phyloP scores from a whole-genome alignment of 768 basidiomycete genomes.

The Termitomyces sp. region DNA sequence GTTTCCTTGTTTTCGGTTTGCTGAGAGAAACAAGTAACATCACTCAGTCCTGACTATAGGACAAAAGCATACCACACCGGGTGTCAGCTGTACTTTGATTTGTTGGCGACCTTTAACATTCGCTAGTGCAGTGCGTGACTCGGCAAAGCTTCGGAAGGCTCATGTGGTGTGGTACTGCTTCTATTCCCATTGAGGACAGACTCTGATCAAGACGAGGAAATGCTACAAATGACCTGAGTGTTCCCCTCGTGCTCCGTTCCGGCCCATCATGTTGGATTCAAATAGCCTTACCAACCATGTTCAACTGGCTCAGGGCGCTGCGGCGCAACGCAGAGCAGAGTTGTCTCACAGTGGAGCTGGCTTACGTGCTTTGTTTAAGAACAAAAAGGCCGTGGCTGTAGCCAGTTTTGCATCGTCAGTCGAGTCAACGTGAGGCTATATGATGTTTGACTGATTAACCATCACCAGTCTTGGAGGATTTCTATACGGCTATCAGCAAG shows the following conservation, averaged over 20 bases:
- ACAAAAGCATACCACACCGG: background rate
- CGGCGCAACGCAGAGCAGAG: slow-evolving; percentile 13
- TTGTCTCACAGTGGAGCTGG: slow-evolving; percentile 5
- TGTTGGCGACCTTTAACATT: background rate
- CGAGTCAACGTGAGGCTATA: background rate
- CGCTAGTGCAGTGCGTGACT: background rate
- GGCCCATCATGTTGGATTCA: background rate
- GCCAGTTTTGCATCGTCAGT: slow-evolving; percentile 15
- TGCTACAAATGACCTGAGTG: background rate
- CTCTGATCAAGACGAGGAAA: background rate
- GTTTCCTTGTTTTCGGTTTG: background rate
- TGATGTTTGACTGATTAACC: background rate
- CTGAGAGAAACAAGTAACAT: background rate
- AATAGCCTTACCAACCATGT: background rate
- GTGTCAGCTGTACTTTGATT: background rate
- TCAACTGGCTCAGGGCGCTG: slow-evolving; percentile 9
- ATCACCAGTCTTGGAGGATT: slow-evolving; percentile 11
- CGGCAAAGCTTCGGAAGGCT: background rate
- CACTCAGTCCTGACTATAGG: background rate
- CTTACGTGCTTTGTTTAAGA: slow-evolving; percentile 8
- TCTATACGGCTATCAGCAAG: slow-evolving; percentile 16
- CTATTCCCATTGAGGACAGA: background rate
- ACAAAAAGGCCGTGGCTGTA: slow-evolving; percentile 12
- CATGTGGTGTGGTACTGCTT: background rate
- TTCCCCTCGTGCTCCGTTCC: background rate